A percentile compares a stretch with the other conserved stretches of the same genome.
These are phyloP conservation scores for Sisymbrium irio DNA, from an alignment of 345 rosid species.

Conservation along the genomic window DNA sequence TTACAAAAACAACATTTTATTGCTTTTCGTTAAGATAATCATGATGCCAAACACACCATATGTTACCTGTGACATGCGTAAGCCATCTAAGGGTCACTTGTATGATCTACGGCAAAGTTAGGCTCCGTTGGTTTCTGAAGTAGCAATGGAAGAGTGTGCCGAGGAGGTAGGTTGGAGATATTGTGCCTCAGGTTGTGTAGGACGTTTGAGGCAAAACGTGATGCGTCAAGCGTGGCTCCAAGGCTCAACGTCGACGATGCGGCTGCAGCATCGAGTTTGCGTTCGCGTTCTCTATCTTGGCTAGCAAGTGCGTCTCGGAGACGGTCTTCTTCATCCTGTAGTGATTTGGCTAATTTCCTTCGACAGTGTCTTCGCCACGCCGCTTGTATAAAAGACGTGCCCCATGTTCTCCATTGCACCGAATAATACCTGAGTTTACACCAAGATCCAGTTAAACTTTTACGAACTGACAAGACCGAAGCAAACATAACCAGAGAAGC, in stretches of 20 bases:
- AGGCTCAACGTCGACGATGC: slow-evolving; percentile 34
- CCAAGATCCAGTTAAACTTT: background rate
- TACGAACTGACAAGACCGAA: background rate
- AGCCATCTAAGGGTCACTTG: slow-evolving; percentile 8
- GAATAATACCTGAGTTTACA: slow-evolving; percentile 36
- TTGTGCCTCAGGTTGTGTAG: slow-evolving; percentile 37
- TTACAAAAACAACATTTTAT: no score
- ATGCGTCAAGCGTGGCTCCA: slow-evolving; percentile 47
- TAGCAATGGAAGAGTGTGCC: slow-evolving; percentile 36
- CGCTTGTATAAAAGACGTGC: slow-evolving; percentile 35
- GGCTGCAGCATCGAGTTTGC: slow-evolving; percentile 2
- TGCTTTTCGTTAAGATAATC: background rate
- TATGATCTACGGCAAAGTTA: slow-evolving; percentile 26
- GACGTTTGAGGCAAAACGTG: slow-evolving; percentile 47
- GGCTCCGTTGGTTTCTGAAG: slow-evolving; percentile 51
- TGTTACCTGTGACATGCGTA: background rate
- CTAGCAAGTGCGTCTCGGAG: slow-evolving; percentile 37
- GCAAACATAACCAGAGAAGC: background rate
- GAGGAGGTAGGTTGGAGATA: slow-evolving; percentile 22
- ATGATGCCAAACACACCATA: background rate
- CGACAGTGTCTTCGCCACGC: slow-evolving; percentile 37
- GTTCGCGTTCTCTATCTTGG: slow-evolving; percentile 19
- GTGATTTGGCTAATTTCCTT: slow-evolving; percentile 28
- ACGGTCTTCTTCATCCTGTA: slow-evolving; percentile 36
- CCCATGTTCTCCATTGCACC: slow-evolving; percentile 39